Evolutionary conservation across 192 early-diverging fungal species (phyloP), one percentile per base, ranked within the genome.

Genomic region (Powellomyces hirtus): DNA sequence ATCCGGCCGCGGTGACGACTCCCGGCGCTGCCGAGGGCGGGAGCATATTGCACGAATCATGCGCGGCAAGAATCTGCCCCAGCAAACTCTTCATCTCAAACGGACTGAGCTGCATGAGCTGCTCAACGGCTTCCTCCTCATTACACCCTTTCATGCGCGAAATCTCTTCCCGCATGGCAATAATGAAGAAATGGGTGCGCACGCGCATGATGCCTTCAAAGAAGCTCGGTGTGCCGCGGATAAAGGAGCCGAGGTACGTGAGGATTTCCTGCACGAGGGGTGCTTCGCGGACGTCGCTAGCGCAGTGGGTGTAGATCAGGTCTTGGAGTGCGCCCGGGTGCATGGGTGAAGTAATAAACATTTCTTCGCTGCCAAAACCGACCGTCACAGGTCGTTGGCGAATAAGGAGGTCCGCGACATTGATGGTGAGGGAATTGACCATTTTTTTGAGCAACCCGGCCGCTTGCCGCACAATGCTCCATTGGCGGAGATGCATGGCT

Each of bases 101-200:
- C 0, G 92, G 92, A 27, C 88, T 89, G 7, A 91, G 64, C 70
- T 90, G 84, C 90, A 94, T 89, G 55, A 94, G 73, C 22, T 87
- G 79, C 59, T 93, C 91, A 35, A 92, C 75, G 5, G 91, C 92
- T 55, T 89, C 88, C 22, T 88, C 88, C 72, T 92, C 91, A 63
- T 89, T 84, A 64, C 87, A 91, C 16, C 82, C 77, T 46, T 86
- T 83, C 65, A 90, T 77, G 27, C 89, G 79, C 22, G 86, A 85
- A 34, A 94, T 89, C 75, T 94, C 92, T 63, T 94, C 92, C 34
- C 92, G 79, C 71, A 94, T 79, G 10, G 92, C 92, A 79, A 93
- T 89, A 34, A 94, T 87, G 50, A 94, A 82, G 62, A 86, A 89
- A 71, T 93, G 91, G 0, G 88, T 91, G 26, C 92, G 86, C 18